Percentiles rank a stretch among this genome's conserved stretches.
phyloP scores from a whole-genome alignment of 768 basidiomycete genomes.

The Lactarius hatsudake region DNA sequence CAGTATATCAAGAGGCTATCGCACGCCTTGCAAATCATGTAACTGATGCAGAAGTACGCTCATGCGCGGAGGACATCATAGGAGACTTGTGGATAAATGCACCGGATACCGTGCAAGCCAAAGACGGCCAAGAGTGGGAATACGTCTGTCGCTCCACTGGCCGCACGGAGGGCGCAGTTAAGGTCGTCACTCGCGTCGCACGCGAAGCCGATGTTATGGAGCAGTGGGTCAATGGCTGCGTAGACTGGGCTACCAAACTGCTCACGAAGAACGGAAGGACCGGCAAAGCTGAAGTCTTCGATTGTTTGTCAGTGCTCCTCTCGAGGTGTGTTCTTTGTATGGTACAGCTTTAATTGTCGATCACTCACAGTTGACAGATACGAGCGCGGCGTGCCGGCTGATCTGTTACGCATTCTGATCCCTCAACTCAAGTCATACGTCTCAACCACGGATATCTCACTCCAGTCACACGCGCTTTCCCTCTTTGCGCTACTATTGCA shows the following conservation, averaged over 20 bases:
- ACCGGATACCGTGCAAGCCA: constrained; percentile 61
- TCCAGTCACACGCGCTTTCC: constrained; percentile 69
- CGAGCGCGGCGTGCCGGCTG: constrained; percentile 47
- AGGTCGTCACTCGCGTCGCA: constrained; percentile 82
- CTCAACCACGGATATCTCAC: constrained; percentile 69
- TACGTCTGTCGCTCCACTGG: constrained; percentile 68
- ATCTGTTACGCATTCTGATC: constrained; percentile 61
- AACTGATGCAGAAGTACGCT: constrained; percentile 88
- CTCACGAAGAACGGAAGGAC: constrained; percentile 75
- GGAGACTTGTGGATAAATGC: constrained; percentile 89
- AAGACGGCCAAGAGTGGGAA: constrained; percentile 77
- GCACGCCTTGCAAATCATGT: constrained; percentile 70
- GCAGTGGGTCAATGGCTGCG: constrained; percentile 76
- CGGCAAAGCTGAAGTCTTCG: constrained; percentile 79
- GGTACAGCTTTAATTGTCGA: constrained; percentile 37
- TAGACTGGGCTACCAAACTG: constrained; percentile 73
- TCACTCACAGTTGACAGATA: constrained; percentile 41
- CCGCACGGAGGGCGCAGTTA: constrained; percentile 72
- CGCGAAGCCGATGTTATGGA: constrained; percentile 66
- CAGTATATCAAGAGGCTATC: constrained; percentile 73
- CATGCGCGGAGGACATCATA: constrained; percentile 75
- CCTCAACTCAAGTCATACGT: constrained; percentile 75
- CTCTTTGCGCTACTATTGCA: constrained; percentile 68
- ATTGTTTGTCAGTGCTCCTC: constrained; percentile 68
- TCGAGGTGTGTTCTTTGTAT: constrained; percentile 46